A percentile compares a stretch with the other conserved stretches of the same genome.
phyloP scores from a whole-genome alignment of 805 yeast genomes.

The Saccharomycopsis vini region DNA sequence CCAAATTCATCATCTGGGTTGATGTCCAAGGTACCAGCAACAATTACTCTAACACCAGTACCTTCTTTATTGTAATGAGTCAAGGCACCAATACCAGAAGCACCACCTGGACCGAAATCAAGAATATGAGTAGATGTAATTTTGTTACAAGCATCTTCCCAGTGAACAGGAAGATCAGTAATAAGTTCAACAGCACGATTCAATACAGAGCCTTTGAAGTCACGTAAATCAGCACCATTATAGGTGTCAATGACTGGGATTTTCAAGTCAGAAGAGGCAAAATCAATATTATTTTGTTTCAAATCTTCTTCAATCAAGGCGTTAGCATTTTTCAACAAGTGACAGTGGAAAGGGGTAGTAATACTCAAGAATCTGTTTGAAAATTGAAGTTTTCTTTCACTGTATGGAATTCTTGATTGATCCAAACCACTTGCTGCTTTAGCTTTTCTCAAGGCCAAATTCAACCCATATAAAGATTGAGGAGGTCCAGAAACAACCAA shows the following conservation, averaged over 20 bases:
- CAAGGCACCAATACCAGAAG: slow-evolving; percentile 89
- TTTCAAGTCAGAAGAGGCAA: slow-evolving; percentile 44
- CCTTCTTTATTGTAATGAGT: slow-evolving; percentile 98
- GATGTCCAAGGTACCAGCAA: slow-evolving; percentile 83
- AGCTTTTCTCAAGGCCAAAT: slow-evolving; percentile 82
- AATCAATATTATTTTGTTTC: slow-evolving; percentile 46
- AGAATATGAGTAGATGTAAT: slow-evolving; percentile 69
- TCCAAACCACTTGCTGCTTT: slow-evolving; percentile 92
- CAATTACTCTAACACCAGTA: slow-evolving; percentile 88
- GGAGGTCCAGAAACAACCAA: slow-evolving; percentile 97
- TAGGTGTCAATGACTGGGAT: slow-evolving; percentile 91
- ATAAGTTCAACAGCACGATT: slow-evolving; percentile 73
- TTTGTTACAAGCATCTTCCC: slow-evolving; percentile 78
- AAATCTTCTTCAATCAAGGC: slow-evolving; percentile 59
- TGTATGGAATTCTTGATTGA: slow-evolving; percentile 88
- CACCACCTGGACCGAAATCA: slow-evolving; percentile 99
- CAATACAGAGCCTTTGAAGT: slow-evolving; percentile 42
- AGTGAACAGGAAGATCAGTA: slow-evolving; percentile 81
- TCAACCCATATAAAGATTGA: slow-evolving; percentile 92
- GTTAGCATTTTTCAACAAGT: slow-evolving; percentile 66
- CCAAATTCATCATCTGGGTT: slow-evolving; percentile 80
- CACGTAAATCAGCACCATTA: slow-evolving; percentile 71
- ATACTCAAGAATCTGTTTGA: slow-evolving; percentile 92
- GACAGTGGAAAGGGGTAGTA: slow-evolving; percentile 95
- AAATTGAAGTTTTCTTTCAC: slow-evolving; percentile 90